Conservation (phyloP, 371 early-diverging fungal genomes). For the Mortierella sp. region DNA sequence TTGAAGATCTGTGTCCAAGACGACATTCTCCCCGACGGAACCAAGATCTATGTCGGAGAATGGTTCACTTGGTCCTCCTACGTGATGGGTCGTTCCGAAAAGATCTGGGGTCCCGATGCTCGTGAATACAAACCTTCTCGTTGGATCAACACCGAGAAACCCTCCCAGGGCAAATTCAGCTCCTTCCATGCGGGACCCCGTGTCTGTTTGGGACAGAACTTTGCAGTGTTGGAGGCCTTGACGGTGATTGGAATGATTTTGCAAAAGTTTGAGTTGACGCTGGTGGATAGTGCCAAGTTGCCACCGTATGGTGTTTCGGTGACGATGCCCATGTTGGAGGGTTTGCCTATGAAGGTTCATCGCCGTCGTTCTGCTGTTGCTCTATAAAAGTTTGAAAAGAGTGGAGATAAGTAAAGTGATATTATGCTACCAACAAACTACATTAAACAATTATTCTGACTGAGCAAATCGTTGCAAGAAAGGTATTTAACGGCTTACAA, state of each 20-base stretch:
- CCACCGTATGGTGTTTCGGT: constrained; percentile 60
- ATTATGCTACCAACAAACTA: too few species aligned
- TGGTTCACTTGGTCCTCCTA: constrained; percentile 66
- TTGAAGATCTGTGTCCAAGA: constrained; percentile 70
- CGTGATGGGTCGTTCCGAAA: constrained; percentile 67
- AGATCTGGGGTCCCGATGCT: constrained; percentile 76
- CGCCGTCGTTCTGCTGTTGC: too few species aligned
- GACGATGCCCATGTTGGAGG: constrained; percentile 67
- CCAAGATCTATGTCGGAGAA: constrained; percentile 66
- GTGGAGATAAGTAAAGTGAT: too few species aligned
- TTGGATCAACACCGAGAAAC: constrained; percentile 62
- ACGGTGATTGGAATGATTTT: constrained; percentile 63
- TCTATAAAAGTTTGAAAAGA: too few species aligned
- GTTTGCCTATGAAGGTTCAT: constrained; percentile 59
- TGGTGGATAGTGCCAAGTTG: constrained; percentile 48
- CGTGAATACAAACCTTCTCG: constrained; percentile 74
- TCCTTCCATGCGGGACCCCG: constrained; percentile 68
- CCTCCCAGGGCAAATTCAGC: constrained; percentile 52
- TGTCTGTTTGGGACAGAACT: constrained; percentile 64
- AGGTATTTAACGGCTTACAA: too few species aligned
- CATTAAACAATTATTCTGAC: too few species aligned
- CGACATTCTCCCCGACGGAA: constrained; percentile 76
- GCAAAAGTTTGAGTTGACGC: constrained; percentile 58
- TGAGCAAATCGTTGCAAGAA: too few species aligned
- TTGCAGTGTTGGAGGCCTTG: constrained; percentile 67